Percentiles rank a stretch among this genome's conserved stretches.
Evolutionary conservation across 805 yeast genomes (phyloP).

Genomic region (Diddensiella santjacobensis): DNA sequence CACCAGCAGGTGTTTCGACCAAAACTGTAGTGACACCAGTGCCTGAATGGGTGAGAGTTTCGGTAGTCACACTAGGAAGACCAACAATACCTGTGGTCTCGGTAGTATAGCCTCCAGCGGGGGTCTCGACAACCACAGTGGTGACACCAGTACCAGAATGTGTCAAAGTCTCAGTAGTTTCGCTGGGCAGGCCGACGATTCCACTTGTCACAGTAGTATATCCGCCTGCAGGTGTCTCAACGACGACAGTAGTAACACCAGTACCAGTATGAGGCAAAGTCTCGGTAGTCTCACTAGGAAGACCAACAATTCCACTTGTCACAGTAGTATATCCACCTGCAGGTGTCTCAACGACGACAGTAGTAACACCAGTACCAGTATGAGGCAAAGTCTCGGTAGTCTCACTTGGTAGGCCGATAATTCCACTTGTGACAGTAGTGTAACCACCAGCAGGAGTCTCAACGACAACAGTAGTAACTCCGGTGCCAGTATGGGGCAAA

Average conservation of each 20-base stretch:
- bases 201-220: slow-evolving; percentile 6
- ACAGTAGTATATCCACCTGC: not conserved
- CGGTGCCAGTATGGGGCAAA: slow-evolving; percentile 4
- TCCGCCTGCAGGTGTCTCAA: slow-evolving; percentile 1
- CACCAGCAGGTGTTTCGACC: slow-evolving; percentile 3
- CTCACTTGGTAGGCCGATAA: not conserved
- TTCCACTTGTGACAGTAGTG: slow-evolving; percentile 5
- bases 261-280: slow-evolving; percentile 1
- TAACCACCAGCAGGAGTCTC: slow-evolving; percentile 3
- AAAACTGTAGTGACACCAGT: slow-evolving; percentile 1
- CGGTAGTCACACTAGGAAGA: not conserved
- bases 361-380: slow-evolving; percentile 1
- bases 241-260: slow-evolving; percentile 6
- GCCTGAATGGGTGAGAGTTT: not conserved
- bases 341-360: not conserved
- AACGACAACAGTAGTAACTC: slow-evolving; percentile 5
- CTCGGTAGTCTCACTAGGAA: not conserved
- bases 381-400: not conserved
- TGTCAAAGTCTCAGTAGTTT: not conserved
- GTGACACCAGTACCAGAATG: slow-evolving; percentile 7
- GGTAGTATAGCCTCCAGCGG: slow-evolving; percentile 1
- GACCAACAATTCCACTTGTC: slow-evolving; percentile 6
- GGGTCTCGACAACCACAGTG: slow-evolving; percentile 5
- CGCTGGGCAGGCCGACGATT: slow-evolving; percentile 2
- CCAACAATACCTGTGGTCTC: not conserved